Conservation (phyloP, 2,329 filamentous ascomycete genomes). For the Fusarium sacchari region DNA sequence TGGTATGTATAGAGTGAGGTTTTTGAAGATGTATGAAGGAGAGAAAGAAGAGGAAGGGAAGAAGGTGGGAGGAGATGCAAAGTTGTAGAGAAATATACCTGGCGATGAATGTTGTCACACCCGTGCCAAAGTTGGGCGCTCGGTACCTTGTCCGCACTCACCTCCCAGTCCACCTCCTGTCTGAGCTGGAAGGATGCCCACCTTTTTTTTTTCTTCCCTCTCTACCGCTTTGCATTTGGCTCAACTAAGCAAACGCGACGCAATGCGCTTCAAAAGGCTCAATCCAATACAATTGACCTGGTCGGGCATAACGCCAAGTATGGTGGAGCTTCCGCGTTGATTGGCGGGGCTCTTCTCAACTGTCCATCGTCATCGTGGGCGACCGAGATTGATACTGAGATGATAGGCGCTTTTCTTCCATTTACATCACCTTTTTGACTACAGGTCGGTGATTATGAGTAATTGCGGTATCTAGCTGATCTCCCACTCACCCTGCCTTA, state of each 20-base stretch:
- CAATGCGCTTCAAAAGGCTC: slow-evolving; percentile 25
- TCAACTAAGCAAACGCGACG: slow-evolving; percentile 32
- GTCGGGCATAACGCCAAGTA: slow-evolving; percentile 39
- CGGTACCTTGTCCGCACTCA: slow-evolving; percentile 32
- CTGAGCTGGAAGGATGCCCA: slow-evolving; percentile 11
- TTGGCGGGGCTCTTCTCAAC: slow-evolving; percentile 39
- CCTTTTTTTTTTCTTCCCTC: slow-evolving; percentile 12
- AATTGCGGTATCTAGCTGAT: background rate
- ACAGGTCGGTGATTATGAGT: background rate
- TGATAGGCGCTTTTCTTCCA: slow-evolving; percentile 16
- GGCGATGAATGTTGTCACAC: slow-evolving; percentile 34
- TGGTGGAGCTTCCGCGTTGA: slow-evolving; percentile 40
- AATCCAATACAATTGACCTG: slow-evolving; percentile 34
- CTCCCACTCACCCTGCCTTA: background rate
- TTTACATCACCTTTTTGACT: slow-evolving; percentile 1
- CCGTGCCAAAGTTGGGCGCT: slow-evolving; percentile 36
- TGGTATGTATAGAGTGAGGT: slow-evolving; percentile 19
- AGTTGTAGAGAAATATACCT: slow-evolving; percentile 42
- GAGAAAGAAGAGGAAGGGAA: slow-evolving; percentile 32
- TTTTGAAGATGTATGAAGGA: slow-evolving; percentile 30
- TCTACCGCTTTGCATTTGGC: slow-evolving; percentile 14
- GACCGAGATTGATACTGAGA: slow-evolving; percentile 22
- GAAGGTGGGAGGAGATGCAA: slow-evolving; percentile 27
- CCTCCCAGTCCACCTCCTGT: slow-evolving; percentile 9
- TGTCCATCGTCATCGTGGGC: slow-evolving; percentile 45